A percentile compares a stretch with the other conserved stretches of the same genome.
phyloP scores from a whole-genome alignment of 345 rosid genomes.

The Gossypium thurberi region DNA sequence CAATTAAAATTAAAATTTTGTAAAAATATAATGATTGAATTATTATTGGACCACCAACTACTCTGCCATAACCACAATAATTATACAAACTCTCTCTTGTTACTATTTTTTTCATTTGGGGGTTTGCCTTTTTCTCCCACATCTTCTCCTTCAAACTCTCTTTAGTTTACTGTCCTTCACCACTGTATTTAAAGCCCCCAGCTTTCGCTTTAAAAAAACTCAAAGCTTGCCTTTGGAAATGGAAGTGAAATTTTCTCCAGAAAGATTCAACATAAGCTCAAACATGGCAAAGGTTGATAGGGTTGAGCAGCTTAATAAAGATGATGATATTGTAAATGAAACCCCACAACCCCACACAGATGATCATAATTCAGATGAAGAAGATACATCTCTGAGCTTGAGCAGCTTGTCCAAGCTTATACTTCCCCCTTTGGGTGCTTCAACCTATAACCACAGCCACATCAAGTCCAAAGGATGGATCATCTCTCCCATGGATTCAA shows the following conservation, averaged over 20 bases:
- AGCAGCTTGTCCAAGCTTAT: constrained; percentile 66
- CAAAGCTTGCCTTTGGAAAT: neutral
- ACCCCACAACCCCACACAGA: neutral
- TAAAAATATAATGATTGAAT: no score
- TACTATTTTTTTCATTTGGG: neutral
- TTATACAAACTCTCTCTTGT: neutral
- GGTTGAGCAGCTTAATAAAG: neutral
- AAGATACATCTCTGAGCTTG: constrained; percentile 34
- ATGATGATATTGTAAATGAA: neutral
- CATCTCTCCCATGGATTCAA: constrained; percentile 73
- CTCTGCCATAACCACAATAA: neutral
- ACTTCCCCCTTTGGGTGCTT: constrained; percentile 85
- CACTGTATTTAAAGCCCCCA: neutral
- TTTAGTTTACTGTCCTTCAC: neutral
- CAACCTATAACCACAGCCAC: constrained; percentile 10
- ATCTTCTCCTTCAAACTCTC: neutral
- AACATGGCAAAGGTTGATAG: constrained; percentile 8
- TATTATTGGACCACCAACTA: neutral
- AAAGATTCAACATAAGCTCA: neutral
- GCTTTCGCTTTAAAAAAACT: neutral
- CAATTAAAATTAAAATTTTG: no score
- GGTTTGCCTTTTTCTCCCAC: neutral
- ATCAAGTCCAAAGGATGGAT: constrained; percentile 42
- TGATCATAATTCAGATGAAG: constrained; percentile 10
- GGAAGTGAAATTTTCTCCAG: constrained; percentile 14